Evolutionary conservation across 129 eudicot species (phyloP).

Genomic region (Erigeron canadensis): DNA sequence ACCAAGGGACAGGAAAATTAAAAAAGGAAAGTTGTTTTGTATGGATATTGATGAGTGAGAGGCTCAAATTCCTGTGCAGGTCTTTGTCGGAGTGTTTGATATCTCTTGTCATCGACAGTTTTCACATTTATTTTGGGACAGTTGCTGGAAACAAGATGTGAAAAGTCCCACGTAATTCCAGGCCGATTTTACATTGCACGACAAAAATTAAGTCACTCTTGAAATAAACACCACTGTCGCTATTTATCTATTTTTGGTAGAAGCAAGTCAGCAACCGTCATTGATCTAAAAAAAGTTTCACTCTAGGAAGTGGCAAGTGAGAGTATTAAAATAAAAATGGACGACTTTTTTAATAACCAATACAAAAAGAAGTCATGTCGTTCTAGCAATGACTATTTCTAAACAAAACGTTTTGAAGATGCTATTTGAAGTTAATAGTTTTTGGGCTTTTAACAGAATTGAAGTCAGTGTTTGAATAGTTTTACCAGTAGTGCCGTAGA

Average conservation of each 20-base stretch:
- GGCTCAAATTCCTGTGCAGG: slow-evolving; percentile 26
- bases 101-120: slow-evolving; percentile 5
- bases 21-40: slow-evolving; percentile 16
- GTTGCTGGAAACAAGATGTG: slow-evolving; percentile 2
- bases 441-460: no score
- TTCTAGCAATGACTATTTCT: no score
- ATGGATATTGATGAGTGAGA: neutral
- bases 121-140: slow-evolving; percentile 9
- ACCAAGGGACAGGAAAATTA: neutral
- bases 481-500: no score
- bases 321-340: no score
- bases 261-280: no score
- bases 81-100: slow-evolving; percentile 29
- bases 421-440: no score
- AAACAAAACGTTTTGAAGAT: no score
- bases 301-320: no score
- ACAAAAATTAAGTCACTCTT: slow-evolving; percentile 1
- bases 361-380: no score
- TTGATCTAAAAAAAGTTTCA: no score
- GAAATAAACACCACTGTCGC: neutral
- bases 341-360: no score
- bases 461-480: no score
- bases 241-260: neutral
- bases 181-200: slow-evolving; percentile 6
- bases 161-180: slow-evolving; percentile 22